Evolutionary conservation across 305 asterid genomes (phyloP).

Genomic region (Solanum chacoense): DNA sequence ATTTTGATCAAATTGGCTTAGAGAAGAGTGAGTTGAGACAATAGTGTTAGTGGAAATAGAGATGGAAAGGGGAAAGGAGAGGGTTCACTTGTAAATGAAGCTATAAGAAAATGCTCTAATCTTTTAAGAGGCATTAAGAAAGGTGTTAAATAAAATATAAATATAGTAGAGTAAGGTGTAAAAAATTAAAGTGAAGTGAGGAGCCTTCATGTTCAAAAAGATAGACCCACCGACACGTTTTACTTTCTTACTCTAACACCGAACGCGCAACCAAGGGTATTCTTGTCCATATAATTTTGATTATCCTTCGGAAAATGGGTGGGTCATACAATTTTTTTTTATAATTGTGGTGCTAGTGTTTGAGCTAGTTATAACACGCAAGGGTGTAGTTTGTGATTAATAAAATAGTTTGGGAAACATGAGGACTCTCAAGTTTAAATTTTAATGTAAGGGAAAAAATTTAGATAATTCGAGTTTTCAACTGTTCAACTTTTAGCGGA

Average conservation of each 20-base stretch:
- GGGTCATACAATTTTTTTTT: neutral
- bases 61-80: neutral
- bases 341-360: neutral
- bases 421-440: no score
- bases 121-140: conserved; percentile 17
- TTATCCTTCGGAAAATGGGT: neutral
- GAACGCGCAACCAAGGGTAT: neutral
- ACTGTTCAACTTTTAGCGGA: fast-evolving
- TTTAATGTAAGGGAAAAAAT: no score
- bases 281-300: neutral
- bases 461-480: neutral
- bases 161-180: neutral
- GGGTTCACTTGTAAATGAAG: conserved; percentile 17
- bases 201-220: conserved; percentile 16
- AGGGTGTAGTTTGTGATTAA: neutral
- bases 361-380: neutral
- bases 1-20: neutral
- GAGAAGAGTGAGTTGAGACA: neutral
- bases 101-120: conserved; percentile 3
- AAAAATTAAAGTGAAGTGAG: neutral
- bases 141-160: neutral
- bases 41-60: neutral
- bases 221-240: conserved; percentile 40
- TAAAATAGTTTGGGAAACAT: neutral
- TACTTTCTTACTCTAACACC: neutral